phyloP scores from a whole-genome alignment of 2,329 filamentous ascomycete species.

The Trichophyton rubrum region DNA sequence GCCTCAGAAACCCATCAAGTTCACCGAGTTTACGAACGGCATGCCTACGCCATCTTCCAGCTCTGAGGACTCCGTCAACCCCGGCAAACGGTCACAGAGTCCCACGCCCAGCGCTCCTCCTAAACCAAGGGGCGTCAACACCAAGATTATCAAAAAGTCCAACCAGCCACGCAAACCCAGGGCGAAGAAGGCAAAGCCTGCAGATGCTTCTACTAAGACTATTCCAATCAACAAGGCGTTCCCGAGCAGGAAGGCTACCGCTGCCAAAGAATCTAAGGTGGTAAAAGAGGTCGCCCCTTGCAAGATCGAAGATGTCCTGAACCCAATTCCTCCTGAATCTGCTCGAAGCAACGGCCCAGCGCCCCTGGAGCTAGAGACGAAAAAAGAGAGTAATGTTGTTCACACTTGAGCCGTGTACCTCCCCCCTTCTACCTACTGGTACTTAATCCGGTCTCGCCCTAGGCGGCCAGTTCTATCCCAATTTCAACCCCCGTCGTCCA shows the following conservation, averaged over 20 bases:
- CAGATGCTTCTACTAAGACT: slow-evolving; percentile 1
- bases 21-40: slow-evolving; percentile 21
- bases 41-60: slow-evolving; percentile 1
- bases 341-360: slow-evolving; percentile 2
- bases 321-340: background rate
- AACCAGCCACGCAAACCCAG: slow-evolving; percentile 9
- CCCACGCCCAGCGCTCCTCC: background rate
- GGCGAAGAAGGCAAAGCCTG: background rate
- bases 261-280: background rate
- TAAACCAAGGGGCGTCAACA: background rate
- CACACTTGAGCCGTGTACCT: background rate
- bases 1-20: slow-evolving; percentile 20
- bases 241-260: slow-evolving; percentile 8
- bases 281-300: background rate
- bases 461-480: background rate
- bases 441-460: background rate
- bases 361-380: background rate
- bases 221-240: slow-evolving; percentile 7
- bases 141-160: background rate
- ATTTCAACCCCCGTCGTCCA: background rate
- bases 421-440: background rate
- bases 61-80: background rate
- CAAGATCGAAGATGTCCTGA: background rate
- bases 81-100: background rate
- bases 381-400: background rate